phyloP scores from a whole-genome alignment of 441 rosid genomes.

The Melastoma candidum region DNA sequence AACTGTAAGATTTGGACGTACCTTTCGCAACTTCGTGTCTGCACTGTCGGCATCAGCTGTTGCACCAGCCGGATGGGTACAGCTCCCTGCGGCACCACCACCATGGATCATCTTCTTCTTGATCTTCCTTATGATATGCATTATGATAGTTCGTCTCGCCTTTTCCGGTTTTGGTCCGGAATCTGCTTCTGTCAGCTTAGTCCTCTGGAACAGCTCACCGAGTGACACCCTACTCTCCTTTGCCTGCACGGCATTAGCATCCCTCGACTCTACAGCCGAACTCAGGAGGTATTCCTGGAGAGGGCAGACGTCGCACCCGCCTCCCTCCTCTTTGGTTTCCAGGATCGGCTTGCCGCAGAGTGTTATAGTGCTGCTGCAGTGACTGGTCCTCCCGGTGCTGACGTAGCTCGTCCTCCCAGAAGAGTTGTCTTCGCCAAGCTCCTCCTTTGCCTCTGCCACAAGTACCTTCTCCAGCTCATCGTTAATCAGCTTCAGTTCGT shows the following conservation, averaged over 20 bases:
- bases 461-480: slow-evolving; percentile 70
- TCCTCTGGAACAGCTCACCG: slow-evolving; percentile 71
- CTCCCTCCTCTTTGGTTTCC: slow-evolving; percentile 39
- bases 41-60: slow-evolving; percentile 38
- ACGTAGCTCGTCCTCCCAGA: slow-evolving; percentile 70
- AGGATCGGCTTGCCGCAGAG: slow-evolving; percentile 50
- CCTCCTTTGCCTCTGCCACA: slow-evolving; percentile 55
- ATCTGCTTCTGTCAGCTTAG: slow-evolving; percentile 47
- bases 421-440: slow-evolving; percentile 36
- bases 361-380: slow-evolving; percentile 66
- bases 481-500: slow-evolving; percentile 59
- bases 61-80: slow-evolving; percentile 23
- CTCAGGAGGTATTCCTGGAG: slow-evolving; percentile 72
- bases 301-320: slow-evolving; percentile 47
- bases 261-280: slow-evolving; percentile 63
- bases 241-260: slow-evolving; percentile 46
- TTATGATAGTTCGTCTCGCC: slow-evolving; percentile 1
- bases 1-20: slow-evolving; percentile 7
- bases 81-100: slow-evolving; percentile 35
- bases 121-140: slow-evolving; percentile 46
- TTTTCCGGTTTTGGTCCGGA: no score
- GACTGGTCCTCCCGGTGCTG: slow-evolving; percentile 70
- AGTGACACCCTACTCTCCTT: slow-evolving; percentile 68
- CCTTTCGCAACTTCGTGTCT: slow-evolving; percentile 65
- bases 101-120: slow-evolving; percentile 49